These are phyloP conservation scores for Musa beccarii DNA, from an alignment of 176 grass and related monocot species.

Conservation along the genomic window DNA sequence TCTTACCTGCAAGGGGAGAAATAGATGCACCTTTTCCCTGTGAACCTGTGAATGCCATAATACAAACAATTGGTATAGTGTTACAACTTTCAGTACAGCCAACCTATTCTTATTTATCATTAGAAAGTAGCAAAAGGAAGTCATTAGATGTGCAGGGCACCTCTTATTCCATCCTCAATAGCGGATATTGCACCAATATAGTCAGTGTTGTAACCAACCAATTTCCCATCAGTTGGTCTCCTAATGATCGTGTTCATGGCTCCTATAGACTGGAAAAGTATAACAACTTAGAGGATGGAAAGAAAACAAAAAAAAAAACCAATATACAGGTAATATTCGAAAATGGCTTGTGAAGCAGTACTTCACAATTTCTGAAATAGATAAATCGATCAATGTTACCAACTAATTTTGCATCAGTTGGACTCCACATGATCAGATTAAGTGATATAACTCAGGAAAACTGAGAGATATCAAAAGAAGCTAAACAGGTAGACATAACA, in stretches of 20 bases:
- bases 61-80: background rate
- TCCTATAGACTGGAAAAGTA: conserved; percentile 48
- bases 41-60: background rate
- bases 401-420: too few species aligned
- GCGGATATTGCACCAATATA: conserved; percentile 98
- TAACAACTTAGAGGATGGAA: conserved; percentile 16
- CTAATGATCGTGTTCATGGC: conserved; percentile 92
- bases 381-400: too few species aligned
- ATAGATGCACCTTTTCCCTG: background rate
- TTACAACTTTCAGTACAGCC: background rate
- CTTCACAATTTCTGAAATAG: too few species aligned
- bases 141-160: conserved; percentile 32
- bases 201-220: conserved; percentile 93
- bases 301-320: background rate
- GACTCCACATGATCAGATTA: too few species aligned
- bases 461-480: too few species aligned
- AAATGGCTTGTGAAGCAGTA: too few species aligned
- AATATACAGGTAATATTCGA: too few species aligned
- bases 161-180: conserved; percentile 97
- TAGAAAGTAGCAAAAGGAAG: background rate
- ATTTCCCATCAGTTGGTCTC: conserved; percentile 61
- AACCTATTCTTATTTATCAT: background rate
- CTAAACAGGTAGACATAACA: too few species aligned
- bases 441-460: too few species aligned
- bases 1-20: conserved; percentile 67